Evolutionary conservation across 2,329 filamentous ascomycete species (phyloP), one percentile per base, ranked within the genome.

Genomic region (Byssothecium circinans): DNA sequence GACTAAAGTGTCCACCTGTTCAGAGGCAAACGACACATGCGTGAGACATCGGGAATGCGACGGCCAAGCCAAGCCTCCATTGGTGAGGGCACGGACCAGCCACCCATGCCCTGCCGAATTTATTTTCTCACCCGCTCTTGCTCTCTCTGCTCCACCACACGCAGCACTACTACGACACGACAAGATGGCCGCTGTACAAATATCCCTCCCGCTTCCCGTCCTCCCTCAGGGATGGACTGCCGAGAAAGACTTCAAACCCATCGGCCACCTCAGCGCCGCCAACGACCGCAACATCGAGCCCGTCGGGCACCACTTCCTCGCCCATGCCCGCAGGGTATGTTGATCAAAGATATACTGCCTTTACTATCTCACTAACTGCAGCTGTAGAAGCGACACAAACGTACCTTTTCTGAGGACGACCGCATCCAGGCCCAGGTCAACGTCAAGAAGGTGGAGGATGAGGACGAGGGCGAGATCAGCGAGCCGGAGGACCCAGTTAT

Each of bases 391-490:
- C 88, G 91, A 57, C 91, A 97, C 77, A 90, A 95, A 80, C 91
- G 94, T 68, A 99, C 94, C 42, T 99, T 99, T 77, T 95, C 89
- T 67, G 92, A 99, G 77, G 94, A 99, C 75, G 94, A 99, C 74
- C 88, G 91, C 59, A 95, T 99, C 70, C 90, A 96, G 78, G 94
- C 94, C 40, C 88, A 95, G 75, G 86, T 95, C 74, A 91, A 87
- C 61, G 91, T 91, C 69, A 96, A 95, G 84, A 96, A 95, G 75
- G 85, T 95, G 45, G 92, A 97, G 75, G 88, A 94, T 56, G 88
- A 90, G 45, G 90, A 96, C 49, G 86, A 86, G 55, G 89, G 87
- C 66, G 91, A 97, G 53, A 90, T 95, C 73, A 95, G 89, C 75
- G 94, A 99, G 78, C 78, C 87, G 23, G 94, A 99, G 77, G 92